Base-by-base conservation (phyloP, 257 asterid genomes). In the Solanum appendiculatum region DNA sequence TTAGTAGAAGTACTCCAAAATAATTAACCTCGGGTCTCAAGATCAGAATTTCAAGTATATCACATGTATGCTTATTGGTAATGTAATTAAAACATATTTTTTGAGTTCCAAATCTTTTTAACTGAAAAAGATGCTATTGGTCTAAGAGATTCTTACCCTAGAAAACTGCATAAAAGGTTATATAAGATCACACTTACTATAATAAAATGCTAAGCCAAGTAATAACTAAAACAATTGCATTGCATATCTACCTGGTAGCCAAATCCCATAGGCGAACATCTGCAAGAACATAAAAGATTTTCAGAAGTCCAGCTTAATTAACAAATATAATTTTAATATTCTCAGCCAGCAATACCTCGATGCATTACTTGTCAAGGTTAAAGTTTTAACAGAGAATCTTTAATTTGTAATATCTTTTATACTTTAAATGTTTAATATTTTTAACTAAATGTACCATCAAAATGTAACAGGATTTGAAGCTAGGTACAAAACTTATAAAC, bases 191-290 rank as follows among this genome's bases (percentile, higher is more conserved):
- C 29, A 14, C 31, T 18, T 81, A 36, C 20, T 0, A 48, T 54
- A 20, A 80, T 29, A 81, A 27, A 81, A 77, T 15, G 78, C 37
- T 10, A 31, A 20, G 78, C 44, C 78, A 33, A 70, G 78, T 33
- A 66, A 66, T 29, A 9, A 78, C 69, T 29, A 29, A 86, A 33
- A 72, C 87, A 46, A 72, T 33, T 13, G 40, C 3, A 2, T n/a
- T 54, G 72, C 60, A 33, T 31, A 44, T 74, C 86, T 92, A 96
- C 99, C 98, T 95, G 89, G 87, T 78, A 84, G 98, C 98, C 83
- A 96, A 87, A 93, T 96, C 99, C 99, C 99, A 96, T 85, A 92
- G 98, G 36, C 99, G 98, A 87, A 96, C 93, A 92, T 96, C 99
- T 96, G 98, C 92, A 91, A 63, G 48, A 81, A 72, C 8, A 86